phyloP scores from a whole-genome alignment of 495 filamentous ascomycete genomes.

The Neurospora sp. region DNA sequence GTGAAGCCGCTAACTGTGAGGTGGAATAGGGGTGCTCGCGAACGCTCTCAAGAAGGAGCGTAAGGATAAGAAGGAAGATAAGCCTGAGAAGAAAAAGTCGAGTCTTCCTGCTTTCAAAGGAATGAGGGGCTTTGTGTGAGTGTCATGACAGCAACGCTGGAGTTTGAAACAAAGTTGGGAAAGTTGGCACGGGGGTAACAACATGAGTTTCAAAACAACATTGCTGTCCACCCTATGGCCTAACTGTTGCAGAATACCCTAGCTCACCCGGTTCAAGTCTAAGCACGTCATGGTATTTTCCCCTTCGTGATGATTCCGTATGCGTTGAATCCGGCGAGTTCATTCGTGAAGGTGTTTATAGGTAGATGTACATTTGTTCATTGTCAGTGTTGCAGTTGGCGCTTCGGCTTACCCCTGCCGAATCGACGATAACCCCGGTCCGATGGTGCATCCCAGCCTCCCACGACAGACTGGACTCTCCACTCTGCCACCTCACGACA shows the following conservation, averaged over 20 bases:
- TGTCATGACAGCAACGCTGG: not conserved
- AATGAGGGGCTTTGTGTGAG: constrained; percentile 41
- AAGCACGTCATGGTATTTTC: not conserved
- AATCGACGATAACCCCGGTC: not conserved
- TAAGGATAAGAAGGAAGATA: constrained; percentile 41
- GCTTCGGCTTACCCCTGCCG: not conserved
- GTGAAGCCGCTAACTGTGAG: constrained; percentile 18
- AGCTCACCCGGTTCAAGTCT: not conserved
- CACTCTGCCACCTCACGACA: not conserved
- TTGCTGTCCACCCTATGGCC: not conserved
- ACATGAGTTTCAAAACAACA: not conserved
- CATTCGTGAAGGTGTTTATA: not conserved
- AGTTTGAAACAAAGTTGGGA: not conserved
- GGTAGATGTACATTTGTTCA: not conserved
- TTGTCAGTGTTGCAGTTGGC: not conserved
- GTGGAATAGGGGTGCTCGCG: constrained; percentile 40
- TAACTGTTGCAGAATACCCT: not conserved
- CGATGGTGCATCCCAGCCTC: not conserved
- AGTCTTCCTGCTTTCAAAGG: constrained; percentile 32
- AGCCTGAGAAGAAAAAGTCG: constrained; percentile 40
- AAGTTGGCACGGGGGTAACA: not conserved
- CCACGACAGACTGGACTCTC: not conserved
- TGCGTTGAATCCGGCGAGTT: not conserved
- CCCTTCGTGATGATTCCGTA: not conserved
- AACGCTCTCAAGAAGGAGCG: constrained; percentile 45